A percentile compares a stretch with the other conserved stretches of the same genome.
Evolutionary conservation across 495 filamentous ascomycete genomes (phyloP).

Genomic region (Elaphomyces granulatus): DNA sequence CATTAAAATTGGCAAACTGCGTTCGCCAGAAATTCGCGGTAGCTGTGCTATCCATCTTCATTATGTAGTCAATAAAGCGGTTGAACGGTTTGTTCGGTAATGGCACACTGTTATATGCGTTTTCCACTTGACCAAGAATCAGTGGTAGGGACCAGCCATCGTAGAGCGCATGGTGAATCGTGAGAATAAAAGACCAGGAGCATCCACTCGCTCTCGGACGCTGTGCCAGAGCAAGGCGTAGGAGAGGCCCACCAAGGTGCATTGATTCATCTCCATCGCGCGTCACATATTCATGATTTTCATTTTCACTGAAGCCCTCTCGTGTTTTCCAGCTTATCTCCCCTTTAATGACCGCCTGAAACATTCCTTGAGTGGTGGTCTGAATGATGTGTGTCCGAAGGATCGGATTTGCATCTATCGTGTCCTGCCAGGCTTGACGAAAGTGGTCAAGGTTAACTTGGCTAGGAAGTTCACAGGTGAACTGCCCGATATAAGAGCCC

Average conservation of each 20-base stretch:
- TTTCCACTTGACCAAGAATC: slow-evolving; percentile 2
- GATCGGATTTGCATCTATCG: slow-evolving; percentile 21
- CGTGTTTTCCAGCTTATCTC: slow-evolving; percentile 25
- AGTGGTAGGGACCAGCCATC: slow-evolving; percentile 10
- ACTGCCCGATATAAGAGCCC: slow-evolving; percentile 20
- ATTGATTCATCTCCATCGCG: slow-evolving; percentile 7
- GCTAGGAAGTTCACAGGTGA: slow-evolving; percentile 14
- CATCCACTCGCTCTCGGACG: not conserved
- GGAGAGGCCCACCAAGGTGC: slow-evolving; percentile 29
- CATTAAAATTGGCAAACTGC: slow-evolving; percentile 24
- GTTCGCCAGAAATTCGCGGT: slow-evolving; percentile 19
- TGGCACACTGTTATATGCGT: not conserved
- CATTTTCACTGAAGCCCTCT: no score
- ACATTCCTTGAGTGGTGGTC: slow-evolving; percentile 18
- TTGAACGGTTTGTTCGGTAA: not conserved
- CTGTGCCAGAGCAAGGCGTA: slow-evolving; percentile 24
- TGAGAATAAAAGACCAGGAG: slow-evolving; percentile 3
- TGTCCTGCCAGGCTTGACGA: slow-evolving; percentile 25
- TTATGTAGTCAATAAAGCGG: slow-evolving; percentile 16
- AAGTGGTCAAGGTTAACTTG: slow-evolving; percentile 21
- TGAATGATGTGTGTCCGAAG: slow-evolving; percentile 31
- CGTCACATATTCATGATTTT: not conserved
- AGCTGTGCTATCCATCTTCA: slow-evolving; percentile 5
- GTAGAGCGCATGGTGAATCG: slow-evolving; percentile 10
- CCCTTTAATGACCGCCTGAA: slow-evolving; percentile 36